phyloP scores from a whole-genome alignment of 2,329 filamentous ascomycete species.

The Chaetomiaceae sp. region DNA sequence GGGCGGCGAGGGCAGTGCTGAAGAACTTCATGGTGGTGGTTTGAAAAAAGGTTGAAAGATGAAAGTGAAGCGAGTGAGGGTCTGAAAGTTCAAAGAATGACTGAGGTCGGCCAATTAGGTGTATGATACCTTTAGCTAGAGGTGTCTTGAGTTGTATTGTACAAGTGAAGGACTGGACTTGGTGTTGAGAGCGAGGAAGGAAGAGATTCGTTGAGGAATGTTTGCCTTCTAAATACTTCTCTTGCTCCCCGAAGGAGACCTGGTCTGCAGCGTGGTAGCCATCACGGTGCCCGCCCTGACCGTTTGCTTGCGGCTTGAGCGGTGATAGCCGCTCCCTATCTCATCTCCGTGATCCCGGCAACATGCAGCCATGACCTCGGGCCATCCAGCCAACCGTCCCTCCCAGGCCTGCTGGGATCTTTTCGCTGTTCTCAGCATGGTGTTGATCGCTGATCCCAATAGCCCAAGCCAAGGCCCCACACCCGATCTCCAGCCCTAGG shows the following conservation, averaged over 20 bases:
- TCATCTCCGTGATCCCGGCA: not conserved
- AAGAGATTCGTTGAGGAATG: not conserved
- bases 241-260: too few relatives aligned
- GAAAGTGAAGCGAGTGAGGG: too few relatives aligned
- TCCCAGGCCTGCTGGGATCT: not conserved
- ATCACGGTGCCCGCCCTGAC: not conserved
- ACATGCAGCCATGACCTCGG: not conserved
- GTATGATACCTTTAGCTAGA: too few relatives aligned
- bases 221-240: not conserved
- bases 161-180: not conserved
- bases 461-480: conserved; percentile 7
- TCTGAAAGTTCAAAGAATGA: conserved; percentile 21
- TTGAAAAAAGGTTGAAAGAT: not conserved
- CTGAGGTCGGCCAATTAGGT: conserved; percentile 4
- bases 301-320: not conserved
- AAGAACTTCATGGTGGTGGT: conserved; percentile 24
- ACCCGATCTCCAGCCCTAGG: conserved; percentile 12
- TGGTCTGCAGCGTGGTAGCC: too few relatives aligned
- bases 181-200: not conserved
- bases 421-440: conserved; percentile 1
- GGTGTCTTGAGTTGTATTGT: not conserved
- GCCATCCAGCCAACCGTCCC: not conserved
- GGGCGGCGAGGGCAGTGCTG: conserved; percentile 19
- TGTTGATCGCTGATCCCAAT: conserved; percentile 19
- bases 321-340: conserved; percentile 3